phyloP scores from a whole-genome alignment of 1,284 basidiomycete species.

The Ustilago lituana region DNA sequence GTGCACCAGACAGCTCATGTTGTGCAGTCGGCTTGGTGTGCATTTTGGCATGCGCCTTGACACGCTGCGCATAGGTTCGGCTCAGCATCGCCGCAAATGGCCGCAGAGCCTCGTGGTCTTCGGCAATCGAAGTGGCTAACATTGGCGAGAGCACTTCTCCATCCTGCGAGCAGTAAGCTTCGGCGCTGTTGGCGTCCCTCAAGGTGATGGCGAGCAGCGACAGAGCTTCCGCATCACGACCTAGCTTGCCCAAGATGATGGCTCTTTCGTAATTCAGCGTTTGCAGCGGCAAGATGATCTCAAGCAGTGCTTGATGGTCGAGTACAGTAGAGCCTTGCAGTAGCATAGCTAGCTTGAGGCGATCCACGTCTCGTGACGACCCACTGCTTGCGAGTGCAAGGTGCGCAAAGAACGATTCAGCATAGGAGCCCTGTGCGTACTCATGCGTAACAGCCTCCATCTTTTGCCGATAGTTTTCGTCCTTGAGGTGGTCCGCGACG shows the following conservation, averaged over 20 bases:
- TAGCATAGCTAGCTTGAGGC: constrained; percentile 55
- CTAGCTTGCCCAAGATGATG: constrained; percentile 53
- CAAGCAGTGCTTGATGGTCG: constrained; percentile 27
- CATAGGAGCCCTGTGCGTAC: constrained; percentile 46
- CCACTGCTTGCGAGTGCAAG: constrained; percentile 45
- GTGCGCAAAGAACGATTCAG: constrained; percentile 57
- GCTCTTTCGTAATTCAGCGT: constrained; percentile 48
- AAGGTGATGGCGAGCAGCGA: constrained; percentile 48
- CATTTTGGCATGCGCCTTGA: constrained; percentile 31
- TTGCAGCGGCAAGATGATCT: constrained; percentile 15
- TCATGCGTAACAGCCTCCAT: constrained; percentile 32
- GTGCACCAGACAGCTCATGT: constrained; percentile 5
- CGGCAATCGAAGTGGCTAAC: constrained; percentile 42
- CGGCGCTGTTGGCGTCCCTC: constrained; percentile 55
- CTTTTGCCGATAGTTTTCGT: constrained; percentile 14
- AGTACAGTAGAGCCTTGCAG: constrained; percentile 53
- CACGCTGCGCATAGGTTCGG: constrained; percentile 35
- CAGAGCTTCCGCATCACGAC: constrained; percentile 49
- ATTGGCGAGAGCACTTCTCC: constrained; percentile 53
- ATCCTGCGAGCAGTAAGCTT: constrained; percentile 58
- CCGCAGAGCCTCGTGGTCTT: constrained; percentile 27
- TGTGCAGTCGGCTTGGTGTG: constrained; percentile 21
- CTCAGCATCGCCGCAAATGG: constrained; percentile 45
- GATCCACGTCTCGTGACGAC: constrained; percentile 19
- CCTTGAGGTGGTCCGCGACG: constrained; percentile 12